A percentile compares a stretch with the other conserved stretches of the same genome.
Conservation (phyloP, 2,329 filamentous ascomycete genomes). For the Verticillium klebahnii region DNA sequence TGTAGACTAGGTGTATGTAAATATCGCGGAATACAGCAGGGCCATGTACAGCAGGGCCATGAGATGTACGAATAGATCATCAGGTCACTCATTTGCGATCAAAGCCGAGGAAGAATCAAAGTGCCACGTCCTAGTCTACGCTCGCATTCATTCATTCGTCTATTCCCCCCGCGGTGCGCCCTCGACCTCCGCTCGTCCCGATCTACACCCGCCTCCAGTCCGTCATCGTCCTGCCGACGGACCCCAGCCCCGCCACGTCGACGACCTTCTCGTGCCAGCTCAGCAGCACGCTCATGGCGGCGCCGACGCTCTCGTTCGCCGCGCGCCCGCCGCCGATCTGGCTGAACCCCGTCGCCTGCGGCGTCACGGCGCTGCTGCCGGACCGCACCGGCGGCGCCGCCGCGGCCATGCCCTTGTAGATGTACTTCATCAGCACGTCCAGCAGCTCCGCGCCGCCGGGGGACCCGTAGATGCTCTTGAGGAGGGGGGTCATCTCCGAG, state of each 20-base stretch:
- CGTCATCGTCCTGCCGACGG: conserved; percentile 91
- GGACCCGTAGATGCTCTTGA: conserved; percentile 73
- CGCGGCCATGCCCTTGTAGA: conserved; percentile 86
- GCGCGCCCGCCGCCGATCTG: conserved; percentile 60
- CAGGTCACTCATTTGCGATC: too few relatives aligned
- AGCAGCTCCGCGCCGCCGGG: conserved; percentile 79
- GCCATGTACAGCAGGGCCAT: not conserved
- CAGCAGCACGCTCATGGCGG: conserved; percentile 91
- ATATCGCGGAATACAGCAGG: not conserved
- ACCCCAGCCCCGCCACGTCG: conserved; percentile 85
- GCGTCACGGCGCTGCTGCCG: conserved; percentile 45
- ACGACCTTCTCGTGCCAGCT: conserved; percentile 99
- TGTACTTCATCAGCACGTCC: conserved; percentile 96
- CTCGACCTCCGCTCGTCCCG: conserved; percentile 15
- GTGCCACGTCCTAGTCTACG: not conserved
- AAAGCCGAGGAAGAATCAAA: not conserved
- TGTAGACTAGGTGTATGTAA: not conserved
- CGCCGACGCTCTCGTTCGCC: conserved; percentile 65
- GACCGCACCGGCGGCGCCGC: conserved; percentile 18
- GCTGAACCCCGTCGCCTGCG: conserved; percentile 77
- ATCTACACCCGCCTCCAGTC: conserved; percentile 84
- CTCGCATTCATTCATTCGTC: conserved; percentile 1
- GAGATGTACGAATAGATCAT: too few relatives aligned
- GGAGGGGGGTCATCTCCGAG: conserved; percentile 86
- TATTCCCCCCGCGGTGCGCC: not conserved